These are phyloP conservation scores for Backusella australiensis DNA, from an alignment of 192 early-diverging fungal genomes.

Conservation along the genomic window DNA sequence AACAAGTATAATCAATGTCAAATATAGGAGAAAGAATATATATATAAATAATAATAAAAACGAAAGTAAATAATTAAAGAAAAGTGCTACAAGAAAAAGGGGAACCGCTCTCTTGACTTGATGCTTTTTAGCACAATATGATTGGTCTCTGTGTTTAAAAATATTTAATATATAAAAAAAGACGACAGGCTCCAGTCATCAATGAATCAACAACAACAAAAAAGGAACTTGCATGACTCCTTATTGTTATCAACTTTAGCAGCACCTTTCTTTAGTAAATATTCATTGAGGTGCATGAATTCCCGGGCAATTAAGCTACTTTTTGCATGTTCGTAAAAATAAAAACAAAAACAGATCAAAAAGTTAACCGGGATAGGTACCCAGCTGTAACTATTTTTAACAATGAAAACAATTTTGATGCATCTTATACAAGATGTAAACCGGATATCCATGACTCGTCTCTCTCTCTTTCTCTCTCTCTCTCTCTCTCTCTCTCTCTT, in stretches of 20 bases:
- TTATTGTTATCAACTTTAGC: neutral
- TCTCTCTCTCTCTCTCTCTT: no score
- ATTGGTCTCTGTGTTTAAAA: neutral
- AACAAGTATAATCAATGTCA: neutral
- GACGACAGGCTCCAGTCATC: neutral
- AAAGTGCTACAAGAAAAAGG: neutral
- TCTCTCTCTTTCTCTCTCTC: no score
- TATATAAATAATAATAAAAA: neutral
- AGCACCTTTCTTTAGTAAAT: neutral
- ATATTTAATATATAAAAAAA: neutral
- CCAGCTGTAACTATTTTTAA: neutral
- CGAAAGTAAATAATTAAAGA: neutral
- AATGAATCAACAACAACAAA: neutral
- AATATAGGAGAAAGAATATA: conserved; percentile 1
- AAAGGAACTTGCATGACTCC: neutral
- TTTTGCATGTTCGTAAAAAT: neutral
- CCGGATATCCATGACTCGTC: neutral
- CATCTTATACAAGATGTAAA: neutral
- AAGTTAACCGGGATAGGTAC: neutral
- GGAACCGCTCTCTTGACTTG: neutral
- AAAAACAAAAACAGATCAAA: conserved; percentile 1
- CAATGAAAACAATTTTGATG: neutral
- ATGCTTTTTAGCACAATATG: neutral
- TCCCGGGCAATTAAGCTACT: conserved; percentile 1
- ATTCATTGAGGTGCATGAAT: neutral